Conservation (phyloP, 345 rosid genomes). For the Dipteronia sinensis region DNA sequence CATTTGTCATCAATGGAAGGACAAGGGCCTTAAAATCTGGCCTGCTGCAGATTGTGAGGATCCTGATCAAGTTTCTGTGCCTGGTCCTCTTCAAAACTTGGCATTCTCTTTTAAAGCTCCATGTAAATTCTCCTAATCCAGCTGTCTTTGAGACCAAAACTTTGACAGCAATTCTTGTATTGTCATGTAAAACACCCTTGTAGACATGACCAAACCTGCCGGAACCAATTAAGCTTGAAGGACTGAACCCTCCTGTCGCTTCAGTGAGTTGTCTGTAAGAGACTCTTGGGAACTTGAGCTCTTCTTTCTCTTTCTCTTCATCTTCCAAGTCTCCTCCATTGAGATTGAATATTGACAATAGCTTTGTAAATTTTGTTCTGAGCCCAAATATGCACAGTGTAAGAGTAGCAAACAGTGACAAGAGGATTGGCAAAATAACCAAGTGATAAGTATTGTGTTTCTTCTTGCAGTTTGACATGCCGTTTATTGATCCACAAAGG, state of each 20-base stretch:
- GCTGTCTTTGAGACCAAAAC: slow-evolving; percentile 60
- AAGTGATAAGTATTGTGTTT: slow-evolving; percentile 30
- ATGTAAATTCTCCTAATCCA: slow-evolving; percentile 44
- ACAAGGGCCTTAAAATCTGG: slow-evolving; percentile 90
- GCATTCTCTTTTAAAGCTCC: slow-evolving; percentile 84
- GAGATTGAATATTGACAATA: slow-evolving; percentile 31
- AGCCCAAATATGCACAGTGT: slow-evolving; percentile 49
- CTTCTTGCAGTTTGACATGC: slow-evolving; percentile 67
- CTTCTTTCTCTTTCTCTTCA: slow-evolving; percentile 51
- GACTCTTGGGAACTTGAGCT: slow-evolving; percentile 61
- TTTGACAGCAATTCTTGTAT: slow-evolving; percentile 79
- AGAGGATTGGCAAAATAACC: slow-evolving; percentile 53
- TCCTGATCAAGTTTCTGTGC: slow-evolving; percentile 84
- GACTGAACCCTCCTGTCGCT: slow-evolving; percentile 78
- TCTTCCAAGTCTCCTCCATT: slow-evolving; percentile 46
- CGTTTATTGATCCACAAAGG: slow-evolving; percentile 75
- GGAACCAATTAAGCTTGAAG: slow-evolving; percentile 75
- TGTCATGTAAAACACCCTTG: slow-evolving; percentile 74
- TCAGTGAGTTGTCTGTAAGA: slow-evolving; percentile 65
- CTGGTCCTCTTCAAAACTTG: slow-evolving; percentile 69
- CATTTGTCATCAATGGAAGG: slow-evolving; percentile 84
- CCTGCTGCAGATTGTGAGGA: slow-evolving; percentile 80
- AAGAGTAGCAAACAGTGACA: slow-evolving; percentile 52
- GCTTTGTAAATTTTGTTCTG: slow-evolving; percentile 48
- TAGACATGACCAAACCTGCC: slow-evolving; percentile 88